Base-by-base conservation (phyloP, 2,329 filamentous ascomycete species). In the Fusarium sp. region DNA sequence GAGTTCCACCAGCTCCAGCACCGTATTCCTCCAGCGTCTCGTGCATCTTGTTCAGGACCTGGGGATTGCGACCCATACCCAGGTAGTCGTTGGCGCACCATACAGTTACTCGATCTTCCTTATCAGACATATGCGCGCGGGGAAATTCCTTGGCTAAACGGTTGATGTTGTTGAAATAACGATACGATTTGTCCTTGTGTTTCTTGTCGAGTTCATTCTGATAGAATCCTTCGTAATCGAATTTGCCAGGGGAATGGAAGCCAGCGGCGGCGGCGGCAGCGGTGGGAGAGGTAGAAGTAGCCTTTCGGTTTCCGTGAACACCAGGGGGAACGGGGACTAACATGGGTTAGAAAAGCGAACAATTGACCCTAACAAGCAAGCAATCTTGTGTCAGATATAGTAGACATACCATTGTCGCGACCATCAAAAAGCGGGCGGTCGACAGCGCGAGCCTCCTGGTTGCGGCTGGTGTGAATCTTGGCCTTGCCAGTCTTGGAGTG, bases 81-180 rank as follows among this genome's bases (percentile, higher is more conserved):
- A 99, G 87, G 77, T 99, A 99, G 77, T 99, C 95, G 74, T 99
- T 99, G 75, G 94, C 96, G 83, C 95, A 99, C 95, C 95, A 99
- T 24, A 99, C 95, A 2, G 94, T 97, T 55, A 99, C 95, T 49
- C 88, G 88, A 67, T 97, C 92, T 58, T 94, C 89, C 73, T 87
- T 86, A 56, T 84, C 88, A 13, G 91, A 85, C 84, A 96, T 96
- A 78, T 99, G 95, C 41, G 95, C 95, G 65, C 91, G 91, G 28
- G 95, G 95, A 64, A 99, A 99, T 66, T 98, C 92, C 80, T 95
- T 92, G 67, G 95, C 95, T 60, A 99, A 85, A 32, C 95, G 93
- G 75, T 99, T 99, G 87, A 99, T 99, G 83, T 99, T 99, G 85
- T 99, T 99, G 84, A 99, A 99, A 83, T 98, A 98, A 74, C 95